Evolutionary conservation across 768 basidiomycete genomes (phyloP), one percentile per base, ranked within the genome.

Genomic region (Imleria badia): DNA sequence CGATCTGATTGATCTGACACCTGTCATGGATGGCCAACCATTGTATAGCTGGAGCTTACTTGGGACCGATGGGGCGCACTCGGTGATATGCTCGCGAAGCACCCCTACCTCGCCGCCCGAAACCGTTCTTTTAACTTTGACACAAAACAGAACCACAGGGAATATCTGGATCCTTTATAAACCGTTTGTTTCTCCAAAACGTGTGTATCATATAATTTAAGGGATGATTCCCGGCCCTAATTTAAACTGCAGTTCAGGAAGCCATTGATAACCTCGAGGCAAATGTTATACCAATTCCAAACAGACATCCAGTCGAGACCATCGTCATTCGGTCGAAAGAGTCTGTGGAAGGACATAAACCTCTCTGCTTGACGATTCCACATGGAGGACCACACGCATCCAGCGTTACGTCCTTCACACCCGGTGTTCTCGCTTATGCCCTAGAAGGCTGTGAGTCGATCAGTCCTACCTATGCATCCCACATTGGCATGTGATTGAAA

Each of bases 381-480:
- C 87, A 88, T 54, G 87, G 86, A 11, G 86, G 87, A 2, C 86
- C 87, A 0, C 86, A 88, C 61, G 73, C 63, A 0, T 72, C 75
- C 1, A 72, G 62, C 4, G 76, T 76, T 0, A 83, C 80, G 0
- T 73, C 75, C 0, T 89, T 84, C 60, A 68, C 64, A 5, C 67
- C 84, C 0, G 50, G 60, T 13, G 70, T 65, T 0, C 75, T 74
- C 0, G 80, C 80, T 1, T 68, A 81, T 11, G 83, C 77, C 3
- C 65, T 84, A 0, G 82, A 82, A 75, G 83, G 84, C 64, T 88
- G 86, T 87, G 65, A 68, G 81, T 45, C 14, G 19, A 31, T 22
- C 22, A n/a, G 23, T 41, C 17, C 12, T 20, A 26, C 13, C 17
- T 10, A 26, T 45, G 38, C 39, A 52, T 49, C 13, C 15, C 22